A percentile compares a stretch with the other conserved stretches of the same genome.
Conservation (phyloP, 2,329 filamentous ascomycete genomes). For the Aspergillus clavatus region DNA sequence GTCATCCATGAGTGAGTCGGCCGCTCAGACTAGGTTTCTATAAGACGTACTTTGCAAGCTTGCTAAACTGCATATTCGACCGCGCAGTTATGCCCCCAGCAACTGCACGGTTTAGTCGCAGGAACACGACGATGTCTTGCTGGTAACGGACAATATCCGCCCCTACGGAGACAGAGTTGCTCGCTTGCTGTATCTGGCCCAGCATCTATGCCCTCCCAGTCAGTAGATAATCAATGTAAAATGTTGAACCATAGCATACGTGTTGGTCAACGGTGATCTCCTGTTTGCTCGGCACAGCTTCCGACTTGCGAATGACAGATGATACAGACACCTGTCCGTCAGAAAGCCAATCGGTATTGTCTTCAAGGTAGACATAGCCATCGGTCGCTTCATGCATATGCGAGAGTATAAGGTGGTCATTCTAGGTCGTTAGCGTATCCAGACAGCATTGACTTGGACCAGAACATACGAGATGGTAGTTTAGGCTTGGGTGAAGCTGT, state of each 20-base stretch:
- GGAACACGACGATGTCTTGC: slow-evolving; percentile 80
- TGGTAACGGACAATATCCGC: slow-evolving; percentile 79
- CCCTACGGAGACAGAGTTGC: slow-evolving; percentile 58
- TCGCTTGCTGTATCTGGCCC: slow-evolving; percentile 54
- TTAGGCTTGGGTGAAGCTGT: slow-evolving; percentile 30
- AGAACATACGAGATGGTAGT: slow-evolving; percentile 38
- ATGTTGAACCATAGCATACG: slow-evolving; percentile 12
- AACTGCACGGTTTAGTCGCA: slow-evolving; percentile 83
- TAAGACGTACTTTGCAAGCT: slow-evolving; percentile 53
- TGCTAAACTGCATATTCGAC: slow-evolving; percentile 72
- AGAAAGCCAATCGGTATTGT: slow-evolving; percentile 42
- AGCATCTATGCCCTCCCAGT: slow-evolving; percentile 39
- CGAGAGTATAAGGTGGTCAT: slow-evolving; percentile 81
- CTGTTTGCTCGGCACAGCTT: slow-evolving; percentile 14
- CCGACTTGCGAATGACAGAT: slow-evolving; percentile 33
- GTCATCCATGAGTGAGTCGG: background rate
- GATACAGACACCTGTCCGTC: slow-evolving; percentile 33
- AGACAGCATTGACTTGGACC: background rate
- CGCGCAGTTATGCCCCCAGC: slow-evolving; percentile 69
- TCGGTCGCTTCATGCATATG: slow-evolving; percentile 73
- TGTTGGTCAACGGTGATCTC: slow-evolving; percentile 18
- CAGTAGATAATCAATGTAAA: background rate
- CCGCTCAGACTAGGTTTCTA: too few relatives aligned
- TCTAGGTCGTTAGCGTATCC: slow-evolving; percentile 37
- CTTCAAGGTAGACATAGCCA: slow-evolving; percentile 71